These are phyloP conservation scores for Arachis stenosperma DNA, from an alignment of 306 rosid species.

Conservation along the genomic window DNA sequence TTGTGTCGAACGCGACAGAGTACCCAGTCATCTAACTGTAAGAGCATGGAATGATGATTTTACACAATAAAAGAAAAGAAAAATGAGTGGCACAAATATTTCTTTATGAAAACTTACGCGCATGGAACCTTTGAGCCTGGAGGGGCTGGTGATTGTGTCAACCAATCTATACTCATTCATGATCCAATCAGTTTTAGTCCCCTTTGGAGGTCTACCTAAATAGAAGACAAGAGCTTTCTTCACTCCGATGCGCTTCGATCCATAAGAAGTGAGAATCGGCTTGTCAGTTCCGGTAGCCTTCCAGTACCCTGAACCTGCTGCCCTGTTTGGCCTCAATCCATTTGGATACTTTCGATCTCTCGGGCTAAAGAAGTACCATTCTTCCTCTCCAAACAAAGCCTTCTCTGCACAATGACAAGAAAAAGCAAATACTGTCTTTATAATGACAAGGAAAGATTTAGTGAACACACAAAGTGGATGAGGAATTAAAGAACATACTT, in stretches of 20 bases:
- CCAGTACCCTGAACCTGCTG: slow-evolving; percentile 75
- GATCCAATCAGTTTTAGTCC: slow-evolving; percentile 66
- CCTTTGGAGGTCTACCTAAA: slow-evolving; percentile 61
- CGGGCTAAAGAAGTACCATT: slow-evolving; percentile 77
- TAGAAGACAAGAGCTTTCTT: slow-evolving; percentile 75
- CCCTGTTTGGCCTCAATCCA: slow-evolving; percentile 74
- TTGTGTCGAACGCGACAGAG: slow-evolving; percentile 70
- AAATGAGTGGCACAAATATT: not conserved
- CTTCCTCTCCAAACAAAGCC: slow-evolving; percentile 74
- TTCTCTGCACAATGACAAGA: slow-evolving; percentile 53
- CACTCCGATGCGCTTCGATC: slow-evolving; percentile 59
- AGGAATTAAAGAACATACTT: slow-evolving; percentile 44
- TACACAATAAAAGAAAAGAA: too few species aligned
- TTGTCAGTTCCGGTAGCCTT: slow-evolving; percentile 74
- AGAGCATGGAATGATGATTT: slow-evolving; percentile 9
- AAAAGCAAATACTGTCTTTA: not conserved
- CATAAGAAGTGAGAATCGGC: slow-evolving; percentile 60
- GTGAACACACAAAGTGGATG: slow-evolving; percentile 34
- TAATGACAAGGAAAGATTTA: slow-evolving; percentile 8
- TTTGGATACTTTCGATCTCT: slow-evolving; percentile 70
- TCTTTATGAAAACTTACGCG: slow-evolving; percentile 50
- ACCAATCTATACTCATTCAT: slow-evolving; percentile 71
- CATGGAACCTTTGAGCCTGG: slow-evolving; percentile 65
- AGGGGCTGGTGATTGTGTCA: slow-evolving; percentile 39
- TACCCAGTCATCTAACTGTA: slow-evolving; percentile 84